Percentiles rank a stretch among this genome's conserved stretches.
phyloP scores from a whole-genome alignment of 768 basidiomycete species.

The Leucosporidium scottii region DNA sequence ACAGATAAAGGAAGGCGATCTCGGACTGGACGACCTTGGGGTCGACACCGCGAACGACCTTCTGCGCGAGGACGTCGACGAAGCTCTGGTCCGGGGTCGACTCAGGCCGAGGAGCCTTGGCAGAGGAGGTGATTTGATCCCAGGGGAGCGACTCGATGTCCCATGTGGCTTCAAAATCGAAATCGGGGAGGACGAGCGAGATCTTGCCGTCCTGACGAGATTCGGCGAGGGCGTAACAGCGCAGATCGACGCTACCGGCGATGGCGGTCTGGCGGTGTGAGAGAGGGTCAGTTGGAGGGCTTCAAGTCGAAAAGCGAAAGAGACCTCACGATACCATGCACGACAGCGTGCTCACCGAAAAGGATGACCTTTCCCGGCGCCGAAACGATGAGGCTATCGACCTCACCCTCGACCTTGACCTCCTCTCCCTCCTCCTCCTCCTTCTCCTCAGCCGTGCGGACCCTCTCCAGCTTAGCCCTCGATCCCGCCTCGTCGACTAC shows the following conservation, averaged over 20 bases:
- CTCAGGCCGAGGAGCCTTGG: conserved; percentile 52
- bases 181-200: conserved; percentile 69
- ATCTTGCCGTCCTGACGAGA: conserved; percentile 67
- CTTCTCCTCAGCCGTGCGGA: not conserved
- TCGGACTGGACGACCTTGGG: conserved; percentile 23
- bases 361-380: conserved; percentile 97
- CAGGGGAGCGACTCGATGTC: conserved; percentile 43
- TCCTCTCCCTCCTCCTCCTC: conserved; percentile 1
- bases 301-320: not conserved
- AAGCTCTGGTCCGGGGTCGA: conserved; percentile 66
- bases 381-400: conserved; percentile 64
- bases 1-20: conserved; percentile 87
- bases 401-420: not conserved
- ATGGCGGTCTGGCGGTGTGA: conserved; percentile 74
- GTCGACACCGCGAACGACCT: conserved; percentile 9
- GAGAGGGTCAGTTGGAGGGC: conserved; percentile 12
- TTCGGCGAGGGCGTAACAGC: conserved; percentile 79
- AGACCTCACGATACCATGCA: conserved; percentile 83
- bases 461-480: conserved; percentile 31
- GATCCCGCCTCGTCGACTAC: conserved; percentile 34
- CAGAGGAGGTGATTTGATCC: conserved; percentile 43
- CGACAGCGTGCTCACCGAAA: conserved; percentile 98
- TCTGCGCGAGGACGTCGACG: conserved; percentile 59
- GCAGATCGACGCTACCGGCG: conserved; percentile 88
- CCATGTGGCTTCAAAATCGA: conserved; percentile 73